Base-by-base conservation (phyloP, 2,329 filamentous ascomycete species). In the Arthrinium phaeospermum region DNA sequence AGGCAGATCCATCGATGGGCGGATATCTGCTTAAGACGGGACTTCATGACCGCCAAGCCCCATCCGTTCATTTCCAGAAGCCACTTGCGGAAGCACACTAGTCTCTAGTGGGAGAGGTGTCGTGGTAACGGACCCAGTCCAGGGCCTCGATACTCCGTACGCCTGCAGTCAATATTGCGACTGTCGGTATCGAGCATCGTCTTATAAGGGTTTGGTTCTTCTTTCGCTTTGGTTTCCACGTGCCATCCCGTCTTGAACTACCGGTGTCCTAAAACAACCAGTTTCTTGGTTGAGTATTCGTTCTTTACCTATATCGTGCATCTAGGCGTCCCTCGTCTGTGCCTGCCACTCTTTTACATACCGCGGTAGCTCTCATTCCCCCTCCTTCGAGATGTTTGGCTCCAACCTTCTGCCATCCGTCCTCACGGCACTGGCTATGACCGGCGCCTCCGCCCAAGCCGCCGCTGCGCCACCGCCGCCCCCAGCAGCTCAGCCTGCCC, bases 401-500 rank as follows among this genome's bases (percentile, higher is more conserved):
- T 49, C 68, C 16, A 57, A 47, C 27, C 47, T 70, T 3, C 8
- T 61, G 53, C 47, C 68, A 30, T 70, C 68, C 10, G 34, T 70
- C 34, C 27, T 70, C 16, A 41, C 47, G 27, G 47, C 47, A 6
- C 7, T 53, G 22, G 34, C 68, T n/a, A 34, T 70, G 27, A 47
- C 47, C 34, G 30, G 67, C 16, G 24, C 67, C 45, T 64, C 44
- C 30, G 68, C 51, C 69, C 27, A 53, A 6, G 44, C 69, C 30
- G 69, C 71, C 46, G 30, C 49, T 30, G 49, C 45, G n/a, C 13
- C 68, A 37, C 46, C 49, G 27, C 30, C 64, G 24, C 41, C 67
- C 27, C 44, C 70, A 19, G 37, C 70, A 27, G 37, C 71, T 7
- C 46, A 57, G 8, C 24, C 69, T 27, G 69, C 69, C 41, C 70